These are phyloP conservation scores for Agaricus bisporus DNA, from an alignment of 768 basidiomycete genomes.

Conservation along the genomic window DNA sequence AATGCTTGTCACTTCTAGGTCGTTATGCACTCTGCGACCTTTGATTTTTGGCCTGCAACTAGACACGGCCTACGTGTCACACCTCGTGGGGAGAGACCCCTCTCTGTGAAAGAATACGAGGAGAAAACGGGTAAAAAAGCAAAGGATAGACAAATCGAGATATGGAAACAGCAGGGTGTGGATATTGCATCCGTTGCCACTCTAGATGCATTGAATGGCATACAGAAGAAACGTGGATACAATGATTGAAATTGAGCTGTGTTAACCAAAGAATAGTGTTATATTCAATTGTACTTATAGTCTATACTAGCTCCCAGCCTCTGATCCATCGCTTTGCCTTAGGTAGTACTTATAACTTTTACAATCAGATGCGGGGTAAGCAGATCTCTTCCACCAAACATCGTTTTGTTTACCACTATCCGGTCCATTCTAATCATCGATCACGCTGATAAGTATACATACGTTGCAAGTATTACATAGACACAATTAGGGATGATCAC, in stretches of 20 bases:
- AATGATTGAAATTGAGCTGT: conserved; percentile 39
- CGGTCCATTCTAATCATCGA: no score
- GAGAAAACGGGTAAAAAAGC: conserved; percentile 56
- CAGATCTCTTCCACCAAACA: no score
- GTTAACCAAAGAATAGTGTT: neutral
- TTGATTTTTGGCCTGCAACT: conserved; percentile 75
- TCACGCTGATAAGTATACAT: no score
- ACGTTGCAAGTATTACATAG: no score
- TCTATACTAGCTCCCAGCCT: no score
- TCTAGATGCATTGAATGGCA: conserved; percentile 13
- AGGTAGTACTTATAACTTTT: no score
- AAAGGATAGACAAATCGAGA: conserved; percentile 66
- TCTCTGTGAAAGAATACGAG: conserved; percentile 71
- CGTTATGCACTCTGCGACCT: conserved; percentile 73
- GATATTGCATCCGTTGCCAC: conserved; percentile 17
- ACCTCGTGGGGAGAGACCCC: conserved; percentile 73
- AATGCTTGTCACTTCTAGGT: conserved; percentile 34
- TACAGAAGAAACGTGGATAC: conserved; percentile 42
- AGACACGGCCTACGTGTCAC: conserved; percentile 79
- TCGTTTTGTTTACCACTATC: no score
- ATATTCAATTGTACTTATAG: neutral
- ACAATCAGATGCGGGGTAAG: no score
- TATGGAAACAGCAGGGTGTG: conserved; percentile 65
- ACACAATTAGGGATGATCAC: no score
- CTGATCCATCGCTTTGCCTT: no score